Percentiles rank a stretch among this genome's conserved stretches.
These are phyloP conservation scores for Scutellaria baicalensis DNA, from an alignment of 257 asterid species.

Conservation along the genomic window DNA sequence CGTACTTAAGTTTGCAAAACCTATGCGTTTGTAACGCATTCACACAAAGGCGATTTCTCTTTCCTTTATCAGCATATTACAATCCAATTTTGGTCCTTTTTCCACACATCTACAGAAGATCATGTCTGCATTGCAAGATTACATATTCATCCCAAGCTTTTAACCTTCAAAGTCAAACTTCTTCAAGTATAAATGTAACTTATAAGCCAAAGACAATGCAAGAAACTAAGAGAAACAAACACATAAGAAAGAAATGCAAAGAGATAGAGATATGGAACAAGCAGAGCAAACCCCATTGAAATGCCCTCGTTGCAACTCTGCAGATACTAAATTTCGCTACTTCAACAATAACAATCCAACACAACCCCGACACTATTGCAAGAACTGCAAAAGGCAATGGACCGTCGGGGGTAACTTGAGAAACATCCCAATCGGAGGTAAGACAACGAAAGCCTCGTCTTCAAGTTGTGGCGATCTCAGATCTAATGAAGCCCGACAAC, in stretches of 20 bases:
- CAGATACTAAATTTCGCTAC: conserved; percentile 2
- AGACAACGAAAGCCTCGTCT: conserved; percentile 19
- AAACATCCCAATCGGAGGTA: conserved; percentile 31
- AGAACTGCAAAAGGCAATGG: conserved; percentile 32
- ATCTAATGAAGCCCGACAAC: conserved; percentile 1
- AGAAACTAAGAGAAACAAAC: background rate
- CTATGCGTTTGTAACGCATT: background rate
- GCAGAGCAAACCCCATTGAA: background rate
- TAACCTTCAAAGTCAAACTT: background rate
- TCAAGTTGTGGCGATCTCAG: conserved; percentile 6
- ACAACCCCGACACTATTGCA: conserved; percentile 38
- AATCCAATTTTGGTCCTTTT: background rate
- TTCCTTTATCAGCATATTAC: background rate
- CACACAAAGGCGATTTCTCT: background rate
- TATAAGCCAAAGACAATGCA: background rate
- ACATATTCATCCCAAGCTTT: too few relatives aligned
- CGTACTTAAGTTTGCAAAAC: too few relatives aligned
- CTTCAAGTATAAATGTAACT: background rate
- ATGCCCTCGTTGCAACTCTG: conserved; percentile 5
- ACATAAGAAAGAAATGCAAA: background rate
- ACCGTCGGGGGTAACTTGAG: conserved; percentile 37
- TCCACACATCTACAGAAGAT: too few relatives aligned
- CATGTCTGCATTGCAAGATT: too few relatives aligned
- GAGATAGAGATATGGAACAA: conserved; percentile 13
- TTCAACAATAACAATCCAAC: conserved; percentile 19